Conservation (phyloP, 192 early-diverging fungal genomes). For the Gamsiella multidivaricata region DNA sequence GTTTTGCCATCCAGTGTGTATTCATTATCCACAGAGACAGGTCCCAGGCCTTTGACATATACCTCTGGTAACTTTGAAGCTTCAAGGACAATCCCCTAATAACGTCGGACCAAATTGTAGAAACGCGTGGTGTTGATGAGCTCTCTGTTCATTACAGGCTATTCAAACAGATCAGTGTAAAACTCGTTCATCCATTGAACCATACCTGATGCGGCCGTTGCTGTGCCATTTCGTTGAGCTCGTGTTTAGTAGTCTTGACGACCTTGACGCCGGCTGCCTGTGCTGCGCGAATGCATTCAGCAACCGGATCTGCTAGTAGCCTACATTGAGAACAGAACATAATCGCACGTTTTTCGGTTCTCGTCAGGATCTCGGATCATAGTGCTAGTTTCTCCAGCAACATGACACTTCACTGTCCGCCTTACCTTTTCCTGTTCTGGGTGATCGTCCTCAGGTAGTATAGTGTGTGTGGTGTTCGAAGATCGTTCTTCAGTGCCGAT, state of each 20-base stretch:
- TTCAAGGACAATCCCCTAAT: conserved; percentile 63
- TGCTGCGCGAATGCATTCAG: conserved; percentile 29
- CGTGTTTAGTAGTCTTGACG: conserved; percentile 50
- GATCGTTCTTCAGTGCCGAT: conserved; percentile 17
- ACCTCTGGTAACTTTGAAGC: conserved; percentile 38
- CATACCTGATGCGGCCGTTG: conserved; percentile 64
- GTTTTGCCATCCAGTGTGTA: conserved; percentile 4
- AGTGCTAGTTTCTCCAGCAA: no score
- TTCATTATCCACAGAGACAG: conserved; percentile 7
- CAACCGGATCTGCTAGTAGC: conserved; percentile 20
- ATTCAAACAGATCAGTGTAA: background rate
- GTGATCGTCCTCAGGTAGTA: conserved; percentile 15
- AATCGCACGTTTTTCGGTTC: no score
- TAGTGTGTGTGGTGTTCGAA: conserved; percentile 25
- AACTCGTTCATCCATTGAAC: no score
- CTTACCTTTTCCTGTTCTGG: conserved; percentile 50
- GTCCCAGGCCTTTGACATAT: conserved; percentile 9
- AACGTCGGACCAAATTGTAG: no score
- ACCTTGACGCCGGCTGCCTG: conserved; percentile 22
- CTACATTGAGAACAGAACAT: no score
- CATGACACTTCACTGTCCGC: no score
- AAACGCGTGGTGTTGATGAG: no score
- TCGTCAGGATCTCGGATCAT: no score
- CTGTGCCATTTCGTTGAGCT: conserved; percentile 58
- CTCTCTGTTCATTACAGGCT: background rate